A percentile compares a stretch with the other conserved stretches of the same genome.
These are phyloP conservation scores for Candida ipomoeae DNA, from an alignment of 805 yeast genomes.

Conservation along the genomic window DNA sequence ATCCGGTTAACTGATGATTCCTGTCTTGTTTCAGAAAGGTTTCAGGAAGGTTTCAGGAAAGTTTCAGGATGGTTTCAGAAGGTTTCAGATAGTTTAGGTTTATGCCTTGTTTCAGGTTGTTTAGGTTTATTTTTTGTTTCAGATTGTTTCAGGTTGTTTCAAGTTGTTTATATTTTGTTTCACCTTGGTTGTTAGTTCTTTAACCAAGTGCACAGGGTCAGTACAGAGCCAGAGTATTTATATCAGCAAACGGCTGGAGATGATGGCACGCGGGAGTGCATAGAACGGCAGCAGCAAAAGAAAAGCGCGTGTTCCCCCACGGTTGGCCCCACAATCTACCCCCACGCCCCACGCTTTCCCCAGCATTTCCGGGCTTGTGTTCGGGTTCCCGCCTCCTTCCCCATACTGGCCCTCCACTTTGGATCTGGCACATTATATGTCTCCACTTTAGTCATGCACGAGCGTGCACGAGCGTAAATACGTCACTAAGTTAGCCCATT, in stretches of 20 bases:
- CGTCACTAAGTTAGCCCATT: too few species aligned
- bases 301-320: background rate
- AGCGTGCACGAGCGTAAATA: background rate
- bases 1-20: too few species aligned
- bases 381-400: background rate
- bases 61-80: too few species aligned
- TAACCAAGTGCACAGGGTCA: background rate
- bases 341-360: background rate
- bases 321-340: slow-evolving; percentile 1
- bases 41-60: too few species aligned
- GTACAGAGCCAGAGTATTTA: background rate
- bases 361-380: background rate
- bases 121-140: too few species aligned
- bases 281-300: background rate
- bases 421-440: too few species aligned
- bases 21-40: too few species aligned
- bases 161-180: too few species aligned
- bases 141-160: too few species aligned
- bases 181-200: too few species aligned
- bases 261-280: background rate
- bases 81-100: too few species aligned
- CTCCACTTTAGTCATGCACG: background rate
- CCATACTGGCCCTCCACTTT: background rate
- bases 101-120: too few species aligned
- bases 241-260: slow-evolving; percentile 1